Evolutionary conservation across 75 land plant genomes (phyloP), one percentile per base, ranked within the genome.

Genomic region (Picea sitchensis): DNA sequence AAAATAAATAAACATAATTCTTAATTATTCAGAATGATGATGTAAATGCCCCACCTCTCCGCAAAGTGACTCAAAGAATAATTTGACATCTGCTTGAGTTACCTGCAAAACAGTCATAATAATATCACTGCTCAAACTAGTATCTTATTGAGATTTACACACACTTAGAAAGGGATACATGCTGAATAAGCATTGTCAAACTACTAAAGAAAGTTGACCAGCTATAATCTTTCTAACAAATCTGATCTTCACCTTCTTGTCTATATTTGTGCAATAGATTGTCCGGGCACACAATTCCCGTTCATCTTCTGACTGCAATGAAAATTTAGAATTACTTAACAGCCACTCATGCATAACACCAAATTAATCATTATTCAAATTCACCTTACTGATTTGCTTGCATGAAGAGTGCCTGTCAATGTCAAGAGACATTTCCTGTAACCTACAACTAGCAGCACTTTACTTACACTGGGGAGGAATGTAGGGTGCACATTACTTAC

Each of bases 11-110:
- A 51, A 51, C 56, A 51, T 9, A 51, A 51, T 9, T 51, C 13
- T 51, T 51, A 51, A 51, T 51, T 51, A 51, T 9, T 51, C 56
- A 11, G 12, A 51, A 51, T 9, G 12, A 51, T 51, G 56, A 9
- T 8, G 56, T 51, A 51, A 51, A 51, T 9, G 64, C 88, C 56
- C 71, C 78, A 96, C 98, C 96, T 93, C 91, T 77, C 98, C 98
- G 88, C 98, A 96, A 58, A 91, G 18, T 26, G 92, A 80, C 77
- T 96, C 94, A 86, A 96, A 96, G 82, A 96, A 96, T 23, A 93
- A 86, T 61, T 92, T 93, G 79, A 95, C 91, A 64, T 95, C 98
- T 54, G 92, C 90, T 80, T 96, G 98, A 62, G 96, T 82, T 65
- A 96, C 88, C 98, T 95, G 80, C 36, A 78, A 81, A 26, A 60